Conservation (phyloP, 495 filamentous ascomycete genomes). For the Aspergillus bertholletiae region DNA sequence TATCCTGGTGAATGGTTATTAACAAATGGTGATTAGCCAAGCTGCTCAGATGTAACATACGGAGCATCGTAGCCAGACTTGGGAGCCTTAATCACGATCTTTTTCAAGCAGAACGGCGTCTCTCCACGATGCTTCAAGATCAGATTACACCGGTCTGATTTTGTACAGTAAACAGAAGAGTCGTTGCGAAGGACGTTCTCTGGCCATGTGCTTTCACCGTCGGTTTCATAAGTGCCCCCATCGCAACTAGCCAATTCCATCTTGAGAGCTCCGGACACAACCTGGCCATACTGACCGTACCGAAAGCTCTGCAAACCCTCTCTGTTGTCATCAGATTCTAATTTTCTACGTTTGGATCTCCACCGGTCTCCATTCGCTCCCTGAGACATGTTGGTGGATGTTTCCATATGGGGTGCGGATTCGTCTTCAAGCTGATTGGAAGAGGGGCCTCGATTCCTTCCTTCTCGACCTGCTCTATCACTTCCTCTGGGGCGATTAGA, state of each 20-base stretch:
- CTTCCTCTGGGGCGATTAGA: conserved; percentile 14
- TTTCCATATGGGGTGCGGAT: conserved; percentile 33
- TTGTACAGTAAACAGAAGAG: conserved; percentile 82
- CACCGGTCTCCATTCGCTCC: conserved; percentile 36
- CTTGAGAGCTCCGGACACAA: conserved; percentile 70
- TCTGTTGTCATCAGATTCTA: conserved; percentile 58
- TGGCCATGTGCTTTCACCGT: conserved; percentile 56
- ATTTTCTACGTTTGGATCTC: conserved; percentile 68
- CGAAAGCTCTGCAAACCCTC: conserved; percentile 57
- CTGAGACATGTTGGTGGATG: conserved; percentile 35
- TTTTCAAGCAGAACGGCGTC: conserved; percentile 74
- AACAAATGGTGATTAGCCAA: neutral
- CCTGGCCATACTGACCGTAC: conserved; percentile 81
- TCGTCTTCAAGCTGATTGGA: conserved; percentile 30
- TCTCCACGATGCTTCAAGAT: conserved; percentile 75
- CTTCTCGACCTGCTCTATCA: conserved; percentile 8
- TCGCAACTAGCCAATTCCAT: conserved; percentile 91
- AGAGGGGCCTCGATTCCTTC: conserved; percentile 6
- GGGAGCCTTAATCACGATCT: conserved; percentile 84
- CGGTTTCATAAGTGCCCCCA: conserved; percentile 68
- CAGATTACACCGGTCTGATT: conserved; percentile 77
- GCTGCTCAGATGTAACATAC: conserved; percentile 43
- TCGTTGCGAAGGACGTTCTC: conserved; percentile 85
- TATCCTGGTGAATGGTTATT: conserved; percentile 36
- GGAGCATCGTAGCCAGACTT: conserved; percentile 76